Evolutionary conservation across 176 grass and related monocot species (phyloP), one percentile per base, ranked within the genome.

Genomic region (Pontederia crassipes): DNA sequence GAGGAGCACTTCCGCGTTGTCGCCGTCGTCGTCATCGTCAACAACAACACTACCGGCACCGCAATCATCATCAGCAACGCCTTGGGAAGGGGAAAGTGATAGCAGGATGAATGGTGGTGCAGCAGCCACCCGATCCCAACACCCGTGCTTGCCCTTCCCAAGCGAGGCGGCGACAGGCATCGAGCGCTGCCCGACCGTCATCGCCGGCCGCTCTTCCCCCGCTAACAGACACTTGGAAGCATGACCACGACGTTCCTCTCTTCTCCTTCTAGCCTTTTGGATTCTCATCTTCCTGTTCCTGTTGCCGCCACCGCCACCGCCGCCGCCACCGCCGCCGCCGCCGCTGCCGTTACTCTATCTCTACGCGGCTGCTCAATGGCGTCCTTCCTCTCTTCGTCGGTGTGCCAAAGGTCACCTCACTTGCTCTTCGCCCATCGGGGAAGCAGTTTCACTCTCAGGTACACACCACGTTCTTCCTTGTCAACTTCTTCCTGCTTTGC

Each of bases 361-460:
- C 8, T 35, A 35, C 29, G 29, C 29, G 29, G 29, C 29, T 35
- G 29, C 29, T 28, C 32, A 14, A 69, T 69, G 66, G 66, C 66
- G 35, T 69, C 35, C 16, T 17, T 69, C n/a, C 17, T 46, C 15
- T 51, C 46, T 12, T 46, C 63, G 3, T 13, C 63, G 11, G 24
- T 9, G 11, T 64, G 17, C 61, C 61, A 64, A n/a, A n/a, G n/a
- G n/a, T n/a, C n/a, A 8, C 61, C 46, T 8, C 45, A 26, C 61
- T 64, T 40, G 46, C 49, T 64, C 46, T 46, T 26, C 13, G 61
- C 46, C 9, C 12, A 20, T 8, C 45, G 53, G 28, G 10, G 66
- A 6, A n/a, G 32, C n/a, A 32, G 66, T 51, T 47, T 32, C 17
- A 46, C 28, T 56, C 53, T 69, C 53, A 69, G 66, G 66, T 69